Percentiles rank a stretch among this genome's conserved stretches.
Conservation (phyloP, 2,329 filamentous ascomycete species). For the Aspergillus felis region DNA sequence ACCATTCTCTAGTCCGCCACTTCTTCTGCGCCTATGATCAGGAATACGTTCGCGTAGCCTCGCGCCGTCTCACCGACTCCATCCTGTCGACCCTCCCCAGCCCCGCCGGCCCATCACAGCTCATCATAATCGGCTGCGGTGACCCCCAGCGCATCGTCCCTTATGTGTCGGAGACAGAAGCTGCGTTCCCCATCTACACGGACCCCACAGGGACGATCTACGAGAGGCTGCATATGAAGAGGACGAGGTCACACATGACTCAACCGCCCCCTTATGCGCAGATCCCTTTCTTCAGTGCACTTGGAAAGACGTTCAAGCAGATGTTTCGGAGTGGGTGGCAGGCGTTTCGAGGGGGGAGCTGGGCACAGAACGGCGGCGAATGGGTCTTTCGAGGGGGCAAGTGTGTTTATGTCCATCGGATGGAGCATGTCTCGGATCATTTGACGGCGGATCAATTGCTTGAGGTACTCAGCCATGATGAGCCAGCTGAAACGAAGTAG, state of each 20-base stretch:
- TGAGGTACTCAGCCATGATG: no score
- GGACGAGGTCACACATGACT: conserved; percentile 8
- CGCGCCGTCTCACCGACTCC: conserved; percentile 9
- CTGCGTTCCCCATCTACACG: conserved; percentile 17
- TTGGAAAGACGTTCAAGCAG: conserved; percentile 11
- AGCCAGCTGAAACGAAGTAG: no score
- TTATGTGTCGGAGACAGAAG: conserved; percentile 16
- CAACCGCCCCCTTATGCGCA: conserved; percentile 10
- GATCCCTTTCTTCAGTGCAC: conserved; percentile 6
- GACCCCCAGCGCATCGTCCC: conserved; percentile 16
- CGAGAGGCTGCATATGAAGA: conserved; percentile 17
- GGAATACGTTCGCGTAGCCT: conserved; percentile 17
- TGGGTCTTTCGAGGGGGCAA: no score
- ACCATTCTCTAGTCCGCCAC: conserved; percentile 15
- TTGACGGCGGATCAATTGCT: no score
- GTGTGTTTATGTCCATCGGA: no score
- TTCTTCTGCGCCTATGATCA: conserved; percentile 24
- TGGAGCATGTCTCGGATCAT: no score
- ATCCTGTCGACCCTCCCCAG: conserved; percentile 15
- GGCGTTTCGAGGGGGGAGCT: neutral
- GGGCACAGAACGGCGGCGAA: no score
- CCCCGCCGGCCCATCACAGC: conserved; percentile 13
- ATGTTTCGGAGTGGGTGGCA: conserved; percentile 1
- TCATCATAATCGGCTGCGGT: conserved; percentile 23
- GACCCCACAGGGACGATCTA: conserved; percentile 16